Evolutionary conservation across 768 basidiomycete species (phyloP).

Genomic region (Collybiopsis luxurians): DNA sequence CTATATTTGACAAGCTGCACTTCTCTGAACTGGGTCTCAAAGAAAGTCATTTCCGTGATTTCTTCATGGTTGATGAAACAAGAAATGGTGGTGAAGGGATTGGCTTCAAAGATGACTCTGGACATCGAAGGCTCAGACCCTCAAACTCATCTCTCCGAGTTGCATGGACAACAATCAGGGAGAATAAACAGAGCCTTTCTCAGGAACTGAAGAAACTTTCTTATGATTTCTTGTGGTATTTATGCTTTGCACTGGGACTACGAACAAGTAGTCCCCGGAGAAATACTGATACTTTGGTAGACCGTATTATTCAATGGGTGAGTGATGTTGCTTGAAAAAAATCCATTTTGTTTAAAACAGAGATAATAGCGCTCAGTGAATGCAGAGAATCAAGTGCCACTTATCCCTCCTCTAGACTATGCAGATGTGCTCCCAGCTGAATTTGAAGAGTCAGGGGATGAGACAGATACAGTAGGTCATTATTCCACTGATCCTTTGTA

Average conservation of each 20-base stretch:
- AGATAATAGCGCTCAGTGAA: background rate
- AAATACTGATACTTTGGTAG: background rate
- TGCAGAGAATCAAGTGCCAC: background rate
- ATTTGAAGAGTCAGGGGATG: too few relatives aligned
- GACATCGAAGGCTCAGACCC: too few relatives aligned
- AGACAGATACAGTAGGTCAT: too few relatives aligned
- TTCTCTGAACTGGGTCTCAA: conserved; percentile 22
- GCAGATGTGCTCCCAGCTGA: background rate
- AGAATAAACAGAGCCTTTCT: too few relatives aligned
- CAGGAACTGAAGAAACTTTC: too few relatives aligned
- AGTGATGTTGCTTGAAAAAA: too few relatives aligned
- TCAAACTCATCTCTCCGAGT: too few relatives aligned
- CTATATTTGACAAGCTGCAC: conserved; percentile 29
- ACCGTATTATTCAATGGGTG: background rate
- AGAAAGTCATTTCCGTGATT: conserved; percentile 21
- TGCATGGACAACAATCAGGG: too few relatives aligned
- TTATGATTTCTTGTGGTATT: background rate
- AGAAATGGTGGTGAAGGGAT: conserved; percentile 7
- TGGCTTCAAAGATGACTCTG: too few relatives aligned
- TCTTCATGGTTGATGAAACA: conserved; percentile 16
- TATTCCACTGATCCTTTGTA: too few relatives aligned
- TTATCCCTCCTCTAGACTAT: background rate
- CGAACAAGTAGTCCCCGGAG: background rate
- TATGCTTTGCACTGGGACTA: background rate
- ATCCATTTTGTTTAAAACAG: too few relatives aligned